Evolutionary conservation across 495 filamentous ascomycete species (phyloP), one percentile per base, ranked within the genome.

Genomic region (Cladorrhinum samala): DNA sequence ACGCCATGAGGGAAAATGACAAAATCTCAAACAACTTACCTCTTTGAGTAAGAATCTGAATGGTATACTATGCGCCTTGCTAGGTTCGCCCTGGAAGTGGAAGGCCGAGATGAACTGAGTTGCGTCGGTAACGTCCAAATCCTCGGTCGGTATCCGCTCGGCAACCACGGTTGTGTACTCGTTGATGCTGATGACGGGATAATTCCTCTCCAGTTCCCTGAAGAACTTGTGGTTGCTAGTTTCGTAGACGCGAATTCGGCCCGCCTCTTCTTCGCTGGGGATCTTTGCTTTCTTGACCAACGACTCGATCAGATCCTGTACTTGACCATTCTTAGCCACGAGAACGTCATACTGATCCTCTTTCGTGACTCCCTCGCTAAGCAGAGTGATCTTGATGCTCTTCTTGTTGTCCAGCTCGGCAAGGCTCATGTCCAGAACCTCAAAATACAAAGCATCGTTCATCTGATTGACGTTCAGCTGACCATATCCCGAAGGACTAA

Each of bases 331-430:
- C 63, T 93, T 94, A 49, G 87, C 81, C 20, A 96, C 88, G 39
- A 97, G 76, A 23, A 96, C 67, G 54, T 96, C 91, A 51, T 79
- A 81, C 4, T 73, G 67, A 56, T 95, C 88, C 82, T 95, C 89
- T 74, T 96, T 97, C 4, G 80, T 77, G 54, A 96, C 86, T 20
- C 94, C 93, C 52, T 99, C 94, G 20, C 83, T 85, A 37, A 99
- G 75, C 81, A 85, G 89, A 6, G 77, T 86, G 38, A 99, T 70
- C 64, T 87, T 90, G 56, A 96, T 68, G 50, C 67, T 77, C 68
- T 91, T 96, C 72, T 93, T 91, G 24, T 85, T 91, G 59, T 99
- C 94, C 33, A 90, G 77, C 64, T 99, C 94, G 46, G 86, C 89
- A 44, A 99, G 72, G 54, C 88, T 95, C 72, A 95, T 90, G 43